Conservation (phyloP, 1,139 yeast species). For the Lodderomyces parapsilosis region DNA sequence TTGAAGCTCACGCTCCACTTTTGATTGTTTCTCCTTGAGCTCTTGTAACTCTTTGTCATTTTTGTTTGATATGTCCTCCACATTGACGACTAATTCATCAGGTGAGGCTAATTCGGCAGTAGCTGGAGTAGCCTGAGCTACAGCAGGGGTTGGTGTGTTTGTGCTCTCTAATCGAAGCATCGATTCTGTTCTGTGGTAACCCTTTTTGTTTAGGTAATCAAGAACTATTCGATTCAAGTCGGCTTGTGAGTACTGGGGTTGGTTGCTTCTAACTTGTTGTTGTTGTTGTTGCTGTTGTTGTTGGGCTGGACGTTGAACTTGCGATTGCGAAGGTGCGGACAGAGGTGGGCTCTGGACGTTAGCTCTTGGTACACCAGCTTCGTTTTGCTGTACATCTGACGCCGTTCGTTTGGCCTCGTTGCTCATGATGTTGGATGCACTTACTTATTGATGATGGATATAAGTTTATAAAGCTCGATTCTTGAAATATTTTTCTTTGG, state of each 20-base stretch:
- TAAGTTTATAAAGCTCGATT: neutral
- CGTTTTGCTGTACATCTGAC: neutral
- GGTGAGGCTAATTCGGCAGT: constrained; percentile 45
- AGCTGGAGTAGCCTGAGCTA: constrained; percentile 49
- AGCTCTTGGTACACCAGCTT: neutral
- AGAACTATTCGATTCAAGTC: constrained; percentile 87
- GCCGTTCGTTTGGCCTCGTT: neutral
- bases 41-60: constrained; percentile 43
- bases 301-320: constrained; percentile 7
- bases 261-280: constrained; percentile 18
- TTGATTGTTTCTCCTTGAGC: constrained; percentile 33
- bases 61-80: constrained; percentile 27
- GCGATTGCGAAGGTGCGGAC: neutral
- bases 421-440: neutral
- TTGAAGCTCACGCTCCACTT: constrained; percentile 39
- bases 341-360: neutral
- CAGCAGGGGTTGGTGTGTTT: constrained; percentile 58
- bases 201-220: constrained; percentile 90
- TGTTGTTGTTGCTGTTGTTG: constrained; percentile 12
- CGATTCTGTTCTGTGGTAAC: constrained; percentile 91
- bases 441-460: neutral
- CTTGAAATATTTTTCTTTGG: neutral
- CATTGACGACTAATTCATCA: constrained; percentile 24
- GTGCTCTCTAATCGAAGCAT: constrained; percentile 88
- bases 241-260: constrained; percentile 56